Evolutionary conservation across 306 rosid genomes (phyloP).

Genomic region (Crataegus laevigata): DNA sequence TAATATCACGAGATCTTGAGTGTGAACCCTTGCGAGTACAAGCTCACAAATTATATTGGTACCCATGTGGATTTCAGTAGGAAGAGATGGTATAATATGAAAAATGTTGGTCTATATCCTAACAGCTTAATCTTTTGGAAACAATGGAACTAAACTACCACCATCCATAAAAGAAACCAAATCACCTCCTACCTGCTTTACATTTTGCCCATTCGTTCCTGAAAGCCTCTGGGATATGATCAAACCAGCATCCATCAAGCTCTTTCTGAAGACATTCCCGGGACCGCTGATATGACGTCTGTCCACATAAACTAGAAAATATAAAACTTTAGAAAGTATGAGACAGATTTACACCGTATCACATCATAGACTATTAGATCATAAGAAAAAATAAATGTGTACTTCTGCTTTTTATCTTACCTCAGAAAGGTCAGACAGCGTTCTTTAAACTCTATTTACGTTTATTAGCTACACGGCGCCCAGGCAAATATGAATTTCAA

Average conservation of each 20-base stretch:
- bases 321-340: slow-evolving; percentile 64
- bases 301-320: slow-evolving; percentile 59
- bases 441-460: not conserved
- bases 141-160: not conserved
- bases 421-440: not conserved
- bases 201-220: slow-evolving; percentile 62
- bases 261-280: slow-evolving; percentile 43
- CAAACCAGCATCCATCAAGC: slow-evolving; percentile 76
- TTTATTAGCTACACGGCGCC: not conserved
- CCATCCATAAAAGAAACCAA: not conserved
- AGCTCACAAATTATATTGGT: not conserved
- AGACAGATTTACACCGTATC: slow-evolving; percentile 7
- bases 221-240: slow-evolving; percentile 59
- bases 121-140: not conserved
- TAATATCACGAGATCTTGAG: not conserved
- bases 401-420: not conserved
- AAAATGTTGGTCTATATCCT: not conserved
- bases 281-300: slow-evolving; percentile 63
- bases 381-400: not conserved
- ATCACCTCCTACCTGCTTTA: slow-evolving; percentile 40
- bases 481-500: not conserved
- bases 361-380: not conserved
- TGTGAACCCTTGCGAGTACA: not conserved
- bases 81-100: not conserved
- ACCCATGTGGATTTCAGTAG: not conserved